Evolutionary conservation across 495 filamentous ascomycete species (phyloP), one percentile per base, ranked within the genome.

Genomic region (Zalerion maritima): DNA sequence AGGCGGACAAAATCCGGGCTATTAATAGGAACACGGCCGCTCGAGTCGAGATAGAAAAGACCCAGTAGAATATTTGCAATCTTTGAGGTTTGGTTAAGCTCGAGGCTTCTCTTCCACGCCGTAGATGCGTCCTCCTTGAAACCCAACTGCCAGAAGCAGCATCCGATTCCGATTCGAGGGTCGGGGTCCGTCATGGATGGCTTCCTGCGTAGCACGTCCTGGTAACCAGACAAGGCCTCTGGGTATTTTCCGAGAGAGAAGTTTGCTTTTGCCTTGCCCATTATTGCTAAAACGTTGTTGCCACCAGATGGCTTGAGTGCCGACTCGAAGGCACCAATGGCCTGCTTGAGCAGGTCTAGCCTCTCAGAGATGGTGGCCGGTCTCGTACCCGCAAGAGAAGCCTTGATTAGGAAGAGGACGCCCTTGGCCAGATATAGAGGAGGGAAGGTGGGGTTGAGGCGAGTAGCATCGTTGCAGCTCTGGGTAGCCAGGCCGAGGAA

Each of bases 131-230:
- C 81, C 16, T 94, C 85, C 50, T 92, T 94, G 61, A 76, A 78
- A 12, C 83, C 84, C 8, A 96, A 63, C 45, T 87, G 81, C 89
- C 89, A 97, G 36, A 87, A 74, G 50, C 89, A 96, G 50, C 85
- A 86, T 13, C 89, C 89, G 40, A 97, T 77, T 25, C 89, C 89
- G 37, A 97, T 84, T 29, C 89, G 65, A 40, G 89, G 91, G 50
- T 97, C 89, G 3, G 89, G 89, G 43, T 97, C 91, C n/a, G 75
- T 70, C 30, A 96, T 59, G 34, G 82, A 75, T 7, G 89, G 89
- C 62, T 81, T 78, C 52, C 78, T 81, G 41, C 68, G 54, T 11
- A 97, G 57, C 1, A 78, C 86, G 28, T 80, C 78, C 50, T 97
- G 89, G 45, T 96, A 97, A 10, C 64, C 60, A 33, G 79, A 71